A percentile compares a stretch with the other conserved stretches of the same genome.
Evolutionary conservation across 352 stramenopile species (phyloP).

Genomic region (Hyaloperonospora brassicae): DNA sequence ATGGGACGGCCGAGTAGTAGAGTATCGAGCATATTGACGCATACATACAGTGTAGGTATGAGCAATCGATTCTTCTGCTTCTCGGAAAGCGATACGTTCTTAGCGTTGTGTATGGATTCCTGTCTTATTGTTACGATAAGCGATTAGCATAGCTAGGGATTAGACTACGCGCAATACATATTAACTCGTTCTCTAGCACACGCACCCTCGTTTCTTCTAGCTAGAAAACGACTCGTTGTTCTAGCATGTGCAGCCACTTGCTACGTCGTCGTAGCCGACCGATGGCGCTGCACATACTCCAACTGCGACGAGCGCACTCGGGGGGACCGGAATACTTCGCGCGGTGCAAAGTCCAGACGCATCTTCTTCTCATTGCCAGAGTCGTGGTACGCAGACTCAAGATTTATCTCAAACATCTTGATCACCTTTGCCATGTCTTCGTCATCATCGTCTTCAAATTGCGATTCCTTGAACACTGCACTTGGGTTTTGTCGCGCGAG

Average conservation of each 20-base stretch:
- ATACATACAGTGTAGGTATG: neutral
- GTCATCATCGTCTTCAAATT: slow-evolving; percentile 77
- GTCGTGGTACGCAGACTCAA: slow-evolving; percentile 66
- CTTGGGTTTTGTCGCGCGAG: slow-evolving; percentile 64
- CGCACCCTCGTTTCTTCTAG: no score
- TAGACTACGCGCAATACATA: no score
- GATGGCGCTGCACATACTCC: slow-evolving; percentile 23
- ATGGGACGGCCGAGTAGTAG: slow-evolving; percentile 27
- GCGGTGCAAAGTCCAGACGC: slow-evolving; percentile 55
- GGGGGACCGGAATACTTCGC: slow-evolving; percentile 67
- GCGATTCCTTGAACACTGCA: slow-evolving; percentile 70
- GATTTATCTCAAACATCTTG: slow-evolving; percentile 64
- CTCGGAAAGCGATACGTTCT: no score
- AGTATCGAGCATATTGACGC: slow-evolving; percentile 3
- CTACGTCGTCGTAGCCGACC: slow-evolving; percentile 28
- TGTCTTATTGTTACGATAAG: no score
- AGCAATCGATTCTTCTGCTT: no score
- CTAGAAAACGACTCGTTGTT: no score
- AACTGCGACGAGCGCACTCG: slow-evolving; percentile 26
- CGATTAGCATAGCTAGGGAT: no score
- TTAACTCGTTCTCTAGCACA: no score
- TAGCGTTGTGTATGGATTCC: no score
- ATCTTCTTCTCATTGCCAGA: slow-evolving; percentile 52
- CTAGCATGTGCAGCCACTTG: neutral
- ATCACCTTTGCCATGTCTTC: slow-evolving; percentile 68